phyloP scores from a whole-genome alignment of 2,329 filamentous ascomycete species.

The Stachybotrys elegans region DNA sequence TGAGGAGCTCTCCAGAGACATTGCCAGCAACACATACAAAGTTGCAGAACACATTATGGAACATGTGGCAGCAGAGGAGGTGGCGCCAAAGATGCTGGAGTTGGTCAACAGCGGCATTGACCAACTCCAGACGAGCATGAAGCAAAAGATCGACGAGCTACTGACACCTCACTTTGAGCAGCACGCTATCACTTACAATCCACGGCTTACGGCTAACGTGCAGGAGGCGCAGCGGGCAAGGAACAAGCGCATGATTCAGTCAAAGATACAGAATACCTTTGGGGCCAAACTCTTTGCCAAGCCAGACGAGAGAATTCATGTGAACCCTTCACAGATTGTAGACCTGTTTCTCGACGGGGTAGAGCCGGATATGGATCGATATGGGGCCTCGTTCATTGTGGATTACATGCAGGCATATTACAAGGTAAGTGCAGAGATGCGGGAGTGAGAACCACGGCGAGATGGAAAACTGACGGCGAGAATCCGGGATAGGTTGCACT shows the following conservation, averaged over 20 bases:
- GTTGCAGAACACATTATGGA: constrained; percentile 39
- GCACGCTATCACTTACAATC: constrained; percentile 49
- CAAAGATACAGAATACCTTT: constrained; percentile 11
- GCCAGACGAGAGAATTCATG: constrained; percentile 10
- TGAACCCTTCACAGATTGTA: constrained; percentile 16
- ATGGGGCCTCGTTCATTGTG: constrained; percentile 22
- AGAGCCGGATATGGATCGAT: constrained; percentile 25
- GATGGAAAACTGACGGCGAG: neutral
- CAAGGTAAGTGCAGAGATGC: constrained; percentile 18
- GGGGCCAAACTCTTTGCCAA: constrained; percentile 12
- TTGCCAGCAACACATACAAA: constrained; percentile 42
- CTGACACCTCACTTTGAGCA: constrained; percentile 36
- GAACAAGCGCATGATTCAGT: constrained; percentile 9
- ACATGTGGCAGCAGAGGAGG: constrained; percentile 32
- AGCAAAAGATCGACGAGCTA: constrained; percentile 38
- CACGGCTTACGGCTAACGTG: constrained; percentile 36
- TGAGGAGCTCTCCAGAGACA: constrained; percentile 39
- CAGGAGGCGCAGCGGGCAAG: constrained; percentile 19
- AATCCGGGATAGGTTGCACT: constrained; percentile 20
- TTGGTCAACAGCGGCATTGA: constrained; percentile 28
- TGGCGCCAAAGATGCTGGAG: constrained; percentile 32
- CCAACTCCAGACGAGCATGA: constrained; percentile 25
- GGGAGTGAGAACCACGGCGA: neutral
- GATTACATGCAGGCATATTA: constrained; percentile 34
- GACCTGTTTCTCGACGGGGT: constrained; percentile 12